These are phyloP conservation scores for Exophiala alcalophila DNA, from an alignment of 2,329 filamentous ascomycete genomes.

Conservation along the genomic window DNA sequence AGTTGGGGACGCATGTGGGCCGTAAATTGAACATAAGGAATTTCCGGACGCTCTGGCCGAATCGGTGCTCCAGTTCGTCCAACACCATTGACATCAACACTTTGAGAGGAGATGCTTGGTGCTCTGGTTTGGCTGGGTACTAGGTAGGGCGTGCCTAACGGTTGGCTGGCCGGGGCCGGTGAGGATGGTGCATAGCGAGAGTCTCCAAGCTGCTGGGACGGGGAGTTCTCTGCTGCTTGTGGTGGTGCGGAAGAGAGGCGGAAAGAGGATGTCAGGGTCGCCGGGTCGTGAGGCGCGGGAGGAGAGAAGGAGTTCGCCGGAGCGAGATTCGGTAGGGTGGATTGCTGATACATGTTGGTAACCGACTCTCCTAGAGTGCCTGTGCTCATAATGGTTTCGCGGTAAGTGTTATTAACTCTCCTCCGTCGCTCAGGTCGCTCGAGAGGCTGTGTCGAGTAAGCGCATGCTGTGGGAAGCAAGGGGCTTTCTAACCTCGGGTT, in stretches of 20 bases:
- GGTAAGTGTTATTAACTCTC: slow-evolving; percentile 29
- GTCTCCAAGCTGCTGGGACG: slow-evolving; percentile 8
- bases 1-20: slow-evolving; percentile 30
- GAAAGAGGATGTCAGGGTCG: slow-evolving; percentile 24
- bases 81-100: slow-evolving; percentile 14
- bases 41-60: slow-evolving; percentile 25
- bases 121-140: slow-evolving; percentile 8
- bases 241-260: slow-evolving; percentile 22
- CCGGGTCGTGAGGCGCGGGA: slow-evolving; percentile 21
- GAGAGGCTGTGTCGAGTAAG: slow-evolving; percentile 39
- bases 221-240: slow-evolving; percentile 7
- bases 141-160: slow-evolving; percentile 11
- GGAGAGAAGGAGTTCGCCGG: slow-evolving; percentile 28
- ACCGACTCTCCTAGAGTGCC: slow-evolving; percentile 9
- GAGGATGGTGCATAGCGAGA: slow-evolving; percentile 21
- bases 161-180: slow-evolving; percentile 20
- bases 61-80: slow-evolving; percentile 4
- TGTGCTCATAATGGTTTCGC: slow-evolving; percentile 29
- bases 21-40: slow-evolving; percentile 29
- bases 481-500: slow-evolving; percentile 31
- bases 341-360: slow-evolving; percentile 24
- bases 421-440: slow-evolving; percentile 47
- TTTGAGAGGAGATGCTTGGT: slow-evolving; percentile 9
- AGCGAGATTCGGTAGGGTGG: slow-evolving; percentile 25
- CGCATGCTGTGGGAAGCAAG: slow-evolving; percentile 22